A percentile compares a stretch with the other conserved stretches of the same genome.
These are phyloP conservation scores for Vigna nakashimae DNA, from an alignment of 306 rosid species.

Conservation along the genomic window DNA sequence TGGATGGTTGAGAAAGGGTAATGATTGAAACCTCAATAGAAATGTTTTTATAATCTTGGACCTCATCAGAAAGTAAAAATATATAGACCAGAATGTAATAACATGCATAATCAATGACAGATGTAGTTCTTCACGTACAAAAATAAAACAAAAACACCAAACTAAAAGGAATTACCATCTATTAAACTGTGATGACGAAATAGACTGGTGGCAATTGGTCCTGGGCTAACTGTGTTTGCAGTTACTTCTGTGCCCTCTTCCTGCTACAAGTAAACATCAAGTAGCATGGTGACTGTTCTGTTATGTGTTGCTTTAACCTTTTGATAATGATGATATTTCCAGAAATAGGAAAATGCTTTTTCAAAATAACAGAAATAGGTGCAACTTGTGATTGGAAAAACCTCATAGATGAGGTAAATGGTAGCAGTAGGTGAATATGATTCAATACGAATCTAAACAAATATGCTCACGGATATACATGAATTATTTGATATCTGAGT, in stretches of 20 bases:
- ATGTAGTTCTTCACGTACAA: conserved; percentile 1
- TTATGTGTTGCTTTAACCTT: not conserved
- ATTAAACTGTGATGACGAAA: conserved; percentile 51
- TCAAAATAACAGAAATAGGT: not conserved
- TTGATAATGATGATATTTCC: not conserved
- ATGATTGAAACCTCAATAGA: not conserved
- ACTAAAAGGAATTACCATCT: conserved; percentile 46
- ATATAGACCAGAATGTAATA: not conserved
- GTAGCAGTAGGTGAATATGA: not conserved
- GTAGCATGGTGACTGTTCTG: conserved; percentile 3
- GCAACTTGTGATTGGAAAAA: conserved; percentile 3
- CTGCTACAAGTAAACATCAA: conserved; percentile 43
- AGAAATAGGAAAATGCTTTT: not conserved
- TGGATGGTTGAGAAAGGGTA: not conserved
- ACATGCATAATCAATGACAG: not conserved
- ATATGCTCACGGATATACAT: not conserved
- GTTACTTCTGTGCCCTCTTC: conserved; percentile 58
- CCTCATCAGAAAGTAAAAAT: not conserved
- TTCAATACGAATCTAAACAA: not conserved
- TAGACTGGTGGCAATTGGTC: conserved; percentile 61
- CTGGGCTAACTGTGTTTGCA: conserved; percentile 68
- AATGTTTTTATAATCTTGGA: not conserved
- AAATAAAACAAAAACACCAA: not conserved
- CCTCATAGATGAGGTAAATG: conserved; percentile 7
- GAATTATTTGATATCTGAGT: not conserved